Base-by-base conservation (phyloP, 2,329 filamentous ascomycete species). In the Aspergillus amoenus region DNA sequence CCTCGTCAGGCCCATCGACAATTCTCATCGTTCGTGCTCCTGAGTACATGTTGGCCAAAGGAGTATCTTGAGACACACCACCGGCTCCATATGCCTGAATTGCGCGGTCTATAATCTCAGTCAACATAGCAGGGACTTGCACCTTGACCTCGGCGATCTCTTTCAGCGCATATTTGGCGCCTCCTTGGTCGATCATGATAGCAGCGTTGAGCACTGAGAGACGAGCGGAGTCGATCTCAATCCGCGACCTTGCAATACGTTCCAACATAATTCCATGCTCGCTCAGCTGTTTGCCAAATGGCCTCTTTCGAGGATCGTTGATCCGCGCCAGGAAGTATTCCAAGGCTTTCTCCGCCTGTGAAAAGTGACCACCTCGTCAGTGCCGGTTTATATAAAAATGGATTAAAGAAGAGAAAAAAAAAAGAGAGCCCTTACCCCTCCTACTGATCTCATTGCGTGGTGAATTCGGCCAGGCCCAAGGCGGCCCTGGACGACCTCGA, bases 111-210 rank as follows among this genome's bases (percentile, higher is more conserved):
- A 99, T 93, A 67, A 97, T 90, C 17, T 86, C 86, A 63, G 97
- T 82, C 1, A 90, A 87, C 68, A 88, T 91, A 68, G 86, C 82
- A 0, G 94, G 94, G 8, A 96, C 89, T n/a, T 96, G 84, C 0
- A 97, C 88, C 82, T 99, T 99, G 64, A 93, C 93, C 78, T 97
- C 85, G 22, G 93, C 93, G 65, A 99, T 99, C 75, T 97, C 91
- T 74, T 89, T 91, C 60, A 97, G 84, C 0, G 93, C 91, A 63
- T 87, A 85, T 80, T 97, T 97, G 66, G 94, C 90, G 65, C 93
- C 89, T 18, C 87, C 84, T 64, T 89, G 84, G 77, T 99, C 94
- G 79, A 97, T 97, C 78, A 91, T 91, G 76, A 95, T 89, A 60
- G 94, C 94, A 1, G 94, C 94, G 76, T 97, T 97, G 63, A 97